These are phyloP conservation scores for Leccinum griseonigrum DNA, from an alignment of 1,284 basidiomycete genomes.

Conservation along the genomic window DNA sequence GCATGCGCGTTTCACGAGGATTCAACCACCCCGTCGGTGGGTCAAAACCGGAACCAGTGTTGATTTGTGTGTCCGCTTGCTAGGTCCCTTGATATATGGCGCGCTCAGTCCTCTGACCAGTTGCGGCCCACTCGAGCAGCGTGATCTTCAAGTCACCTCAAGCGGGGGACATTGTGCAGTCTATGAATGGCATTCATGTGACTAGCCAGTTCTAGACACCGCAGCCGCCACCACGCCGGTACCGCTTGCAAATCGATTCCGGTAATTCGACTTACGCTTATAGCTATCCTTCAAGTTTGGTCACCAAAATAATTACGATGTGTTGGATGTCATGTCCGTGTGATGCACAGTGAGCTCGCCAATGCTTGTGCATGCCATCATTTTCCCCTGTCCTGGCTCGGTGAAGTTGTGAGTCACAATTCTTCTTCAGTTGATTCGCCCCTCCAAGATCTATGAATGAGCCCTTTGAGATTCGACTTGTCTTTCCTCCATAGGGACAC, in stretches of 20 bases:
- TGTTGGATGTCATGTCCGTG: constrained; percentile 28
- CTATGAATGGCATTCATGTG: constrained; percentile 1
- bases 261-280: constrained; percentile 20
- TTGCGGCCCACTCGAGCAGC: not conserved
- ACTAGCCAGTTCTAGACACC: constrained; percentile 1
- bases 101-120: not conserved
- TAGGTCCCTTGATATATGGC: not conserved
- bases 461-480: constrained; percentile 8
- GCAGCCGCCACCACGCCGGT: constrained; percentile 21
- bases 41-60: constrained; percentile 1
- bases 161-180: constrained; percentile 5
- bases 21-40: constrained; percentile 12
- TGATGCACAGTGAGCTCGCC: constrained; percentile 11
- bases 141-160: constrained; percentile 8
- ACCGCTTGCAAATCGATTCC: constrained; percentile 20
- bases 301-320: constrained; percentile 11
- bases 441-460: constrained; percentile 1
- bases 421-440: constrained; percentile 18
- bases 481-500: not conserved
- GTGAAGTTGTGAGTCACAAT: constrained; percentile 5
- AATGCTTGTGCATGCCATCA: constrained; percentile 8
- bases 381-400: not conserved
- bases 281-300: constrained; percentile 1
- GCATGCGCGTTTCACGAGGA: constrained; percentile 23
- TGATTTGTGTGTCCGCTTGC: constrained; percentile 3